phyloP scores from a whole-genome alignment of 1,284 basidiomycete species.

The Cutaneotrichosporon cutaneum region DNA sequence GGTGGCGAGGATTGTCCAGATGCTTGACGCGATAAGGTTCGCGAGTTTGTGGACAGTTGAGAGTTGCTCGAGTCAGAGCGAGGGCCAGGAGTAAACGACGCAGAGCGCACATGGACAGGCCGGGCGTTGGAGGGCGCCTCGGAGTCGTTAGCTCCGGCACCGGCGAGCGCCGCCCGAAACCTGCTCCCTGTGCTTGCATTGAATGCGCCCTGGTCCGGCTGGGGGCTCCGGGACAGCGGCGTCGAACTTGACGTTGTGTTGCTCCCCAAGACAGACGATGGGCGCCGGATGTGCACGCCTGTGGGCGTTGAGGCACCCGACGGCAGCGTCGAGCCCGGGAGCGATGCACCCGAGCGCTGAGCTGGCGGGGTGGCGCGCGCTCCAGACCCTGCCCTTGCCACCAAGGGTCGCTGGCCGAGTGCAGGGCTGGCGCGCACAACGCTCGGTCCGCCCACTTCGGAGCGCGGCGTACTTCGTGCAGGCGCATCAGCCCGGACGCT shows the following conservation, averaged over 20 bases:
- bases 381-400: slow-evolving; percentile 5
- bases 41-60: slow-evolving; percentile 7
- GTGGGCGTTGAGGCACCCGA: slow-evolving; percentile 8
- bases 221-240: background rate
- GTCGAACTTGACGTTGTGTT: background rate
- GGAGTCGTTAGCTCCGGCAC: slow-evolving; percentile 1
- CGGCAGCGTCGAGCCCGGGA: background rate
- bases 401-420: slow-evolving; percentile 7
- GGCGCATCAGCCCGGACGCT: slow-evolving; percentile 1
- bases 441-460: slow-evolving; percentile 7
- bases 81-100: slow-evolving; percentile 1
- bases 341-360: slow-evolving; percentile 2
- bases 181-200: slow-evolving; percentile 1
- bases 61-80: slow-evolving; percentile 10
- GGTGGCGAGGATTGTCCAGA: slow-evolving; percentile 3
- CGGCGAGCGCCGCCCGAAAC: slow-evolving; percentile 2
- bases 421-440: background rate
- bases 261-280: background rate
- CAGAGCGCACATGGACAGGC: background rate
- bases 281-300: background rate
- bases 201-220: slow-evolving; percentile 1
- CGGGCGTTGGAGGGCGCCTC: background rate
- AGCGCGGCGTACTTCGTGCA: slow-evolving; percentile 3
- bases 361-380: background rate
- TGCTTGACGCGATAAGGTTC: background rate